Percentiles rank a stretch among this genome's conserved stretches.
phyloP scores from a whole-genome alignment of 257 asterid species.

The Scutellaria baicalensis region DNA sequence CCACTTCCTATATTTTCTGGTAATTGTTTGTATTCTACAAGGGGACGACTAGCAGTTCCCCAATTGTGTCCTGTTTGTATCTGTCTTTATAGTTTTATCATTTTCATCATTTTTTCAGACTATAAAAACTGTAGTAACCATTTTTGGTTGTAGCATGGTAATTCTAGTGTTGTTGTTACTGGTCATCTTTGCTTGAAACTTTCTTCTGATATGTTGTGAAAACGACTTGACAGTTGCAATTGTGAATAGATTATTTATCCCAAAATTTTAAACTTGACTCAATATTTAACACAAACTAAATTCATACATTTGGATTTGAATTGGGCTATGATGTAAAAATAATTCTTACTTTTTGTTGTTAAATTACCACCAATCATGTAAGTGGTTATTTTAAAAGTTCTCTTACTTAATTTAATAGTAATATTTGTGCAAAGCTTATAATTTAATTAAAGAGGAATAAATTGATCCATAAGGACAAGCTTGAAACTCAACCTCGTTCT shows the following conservation, averaged over 20 bases:
- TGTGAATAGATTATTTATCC: neutral
- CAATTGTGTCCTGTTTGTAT: constrained; percentile 11
- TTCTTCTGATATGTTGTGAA: neutral
- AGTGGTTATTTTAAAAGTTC: no score
- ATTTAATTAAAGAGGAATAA: no score
- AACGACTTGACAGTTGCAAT: neutral
- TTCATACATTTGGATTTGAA: no score
- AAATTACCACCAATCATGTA: no score
- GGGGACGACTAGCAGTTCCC: neutral
- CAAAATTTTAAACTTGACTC: no score
- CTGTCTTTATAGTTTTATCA: constrained; percentile 3
- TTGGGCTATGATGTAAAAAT: no score
- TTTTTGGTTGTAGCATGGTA: neutral
- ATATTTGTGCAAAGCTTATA: no score
- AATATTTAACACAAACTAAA: no score
- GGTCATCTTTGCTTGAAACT: neutral
- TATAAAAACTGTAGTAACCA: neutral
- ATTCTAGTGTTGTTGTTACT: neutral
- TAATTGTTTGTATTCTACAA: constrained; percentile 8
- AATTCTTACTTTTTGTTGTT: no score
- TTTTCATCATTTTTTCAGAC: constrained; percentile 7
- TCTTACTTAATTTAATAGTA: no score
- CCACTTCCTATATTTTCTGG: constrained; percentile 11
- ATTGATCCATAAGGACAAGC: no score
- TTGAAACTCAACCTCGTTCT: no score